These are phyloP conservation scores for Penicillium angulare DNA, from an alignment of 495 filamentous ascomycete genomes.

Conservation along the genomic window DNA sequence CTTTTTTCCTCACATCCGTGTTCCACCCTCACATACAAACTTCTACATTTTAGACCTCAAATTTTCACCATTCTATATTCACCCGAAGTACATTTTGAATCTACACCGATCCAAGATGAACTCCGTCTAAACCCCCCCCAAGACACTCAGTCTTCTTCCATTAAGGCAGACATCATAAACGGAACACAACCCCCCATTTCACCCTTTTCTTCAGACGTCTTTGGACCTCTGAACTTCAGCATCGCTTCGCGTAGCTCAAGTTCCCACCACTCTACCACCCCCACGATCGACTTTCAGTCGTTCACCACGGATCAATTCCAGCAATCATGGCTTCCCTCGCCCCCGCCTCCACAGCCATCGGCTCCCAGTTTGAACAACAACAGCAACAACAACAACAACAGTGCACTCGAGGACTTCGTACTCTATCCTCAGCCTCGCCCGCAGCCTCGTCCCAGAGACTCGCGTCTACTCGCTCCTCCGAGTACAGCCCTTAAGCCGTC, in stretches of 20 bases:
- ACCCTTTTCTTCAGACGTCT: slow-evolving; percentile 40
- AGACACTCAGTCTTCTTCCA: slow-evolving; percentile 39
- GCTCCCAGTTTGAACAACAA: slow-evolving; percentile 46
- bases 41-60: background rate
- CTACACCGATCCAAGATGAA: slow-evolving; percentile 43
- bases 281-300: slow-evolving; percentile 56
- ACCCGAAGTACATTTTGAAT: slow-evolving; percentile 26
- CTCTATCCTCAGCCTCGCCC: slow-evolving; percentile 36
- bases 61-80: slow-evolving; percentile 29
- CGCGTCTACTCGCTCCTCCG: slow-evolving; percentile 34
- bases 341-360: slow-evolving; percentile 45
- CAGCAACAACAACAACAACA: slow-evolving; percentile 41
- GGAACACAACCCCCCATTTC: slow-evolving; percentile 38
- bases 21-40: slow-evolving; percentile 10
- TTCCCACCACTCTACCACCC: slow-evolving; percentile 44
- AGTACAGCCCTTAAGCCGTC: slow-evolving; percentile 41
- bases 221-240: slow-evolving; percentile 58
- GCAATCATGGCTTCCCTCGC: slow-evolving; percentile 62
- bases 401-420: slow-evolving; percentile 46
- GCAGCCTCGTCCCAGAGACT: slow-evolving; percentile 37
- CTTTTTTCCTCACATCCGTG: slow-evolving; percentile 16
- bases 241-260: slow-evolving; percentile 53
- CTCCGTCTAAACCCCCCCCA: slow-evolving; percentile 47
- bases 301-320: slow-evolving; percentile 64
- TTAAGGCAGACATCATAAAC: slow-evolving; percentile 51